Base-by-base conservation (phyloP, 345 rosid genomes). In the Salix arbutifolia region DNA sequence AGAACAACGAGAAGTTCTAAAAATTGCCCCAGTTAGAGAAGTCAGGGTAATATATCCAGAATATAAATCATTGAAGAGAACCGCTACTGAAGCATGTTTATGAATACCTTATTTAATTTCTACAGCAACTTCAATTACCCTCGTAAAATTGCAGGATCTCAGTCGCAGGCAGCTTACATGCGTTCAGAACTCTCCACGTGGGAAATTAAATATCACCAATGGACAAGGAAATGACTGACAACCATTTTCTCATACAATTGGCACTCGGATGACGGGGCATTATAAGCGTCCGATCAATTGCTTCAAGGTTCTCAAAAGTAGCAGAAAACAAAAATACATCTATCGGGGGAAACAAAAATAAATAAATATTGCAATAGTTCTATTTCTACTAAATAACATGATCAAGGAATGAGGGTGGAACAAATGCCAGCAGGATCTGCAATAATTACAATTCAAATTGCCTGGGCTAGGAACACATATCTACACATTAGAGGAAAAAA, bases 361-460 rank as follows among this genome's bases (percentile, higher is more conserved):
- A 72, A 53, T 35, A 66, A 44, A 37, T 8, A 40, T 30, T 56
- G 72, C 70, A n/a, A 66, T 48, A 37, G n/a, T 33, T 23, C n/a
- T 70, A 58, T 21, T 50, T 61, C 30, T 69, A 77, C 10, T 16
- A 4, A 10, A 23, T 26, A 11, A 14, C 62, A 28, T 30, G 35
- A 30, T 19, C 5, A 53, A 65, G 25, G 8, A 23, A 30, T 8
- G 3, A 23, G n/a, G 50, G 19, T 19, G n/a, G 28, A 64, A 68
- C 61, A 44, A 21, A 77, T 19, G 37, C 71, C 76, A 50, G 65
- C 66, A 40, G 42, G 74, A 81, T 10, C 31, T 72, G 71, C 65
- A 37, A 74, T 82, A 84, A 77, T 85, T 87, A 84, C 86, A 87
- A 31, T 77, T 78, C 78, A 70, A 78, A 65, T 71, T 18, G 70